These are phyloP conservation scores for Trametes pubescens DNA, from an alignment of 1,284 basidiomycete species.

Conservation along the genomic window DNA sequence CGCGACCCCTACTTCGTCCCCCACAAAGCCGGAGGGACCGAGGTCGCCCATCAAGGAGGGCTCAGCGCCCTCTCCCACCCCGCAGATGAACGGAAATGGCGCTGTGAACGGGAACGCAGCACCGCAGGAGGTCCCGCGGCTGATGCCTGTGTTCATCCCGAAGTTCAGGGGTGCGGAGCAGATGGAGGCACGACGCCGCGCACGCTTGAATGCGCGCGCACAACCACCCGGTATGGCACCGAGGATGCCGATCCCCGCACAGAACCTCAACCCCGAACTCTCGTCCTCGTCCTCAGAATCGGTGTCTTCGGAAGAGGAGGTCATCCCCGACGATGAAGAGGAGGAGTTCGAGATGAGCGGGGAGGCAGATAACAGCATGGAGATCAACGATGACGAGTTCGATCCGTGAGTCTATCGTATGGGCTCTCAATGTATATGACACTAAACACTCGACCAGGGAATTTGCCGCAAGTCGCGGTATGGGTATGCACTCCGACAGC, in stretches of 20 bases:
- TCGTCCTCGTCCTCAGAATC: conserved; percentile 53
- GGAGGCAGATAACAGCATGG: conserved; percentile 59
- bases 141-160: conserved; percentile 59
- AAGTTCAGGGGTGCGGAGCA: conserved; percentile 74
- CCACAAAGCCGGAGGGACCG: conserved; percentile 29
- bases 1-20: conserved; percentile 32
- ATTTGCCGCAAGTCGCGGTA: conserved; percentile 45
- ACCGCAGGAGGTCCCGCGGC: conserved; percentile 7
- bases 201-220: conserved; percentile 57
- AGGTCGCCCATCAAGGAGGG: conserved; percentile 30
- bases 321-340: conserved; percentile 56
- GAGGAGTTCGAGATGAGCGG: conserved; percentile 58
- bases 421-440: conserved; percentile 44
- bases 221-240: conserved; percentile 31
- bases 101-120: background rate
- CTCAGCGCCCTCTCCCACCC: conserved; percentile 11
- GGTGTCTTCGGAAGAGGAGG: conserved; percentile 52
- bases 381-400: conserved; percentile 73
- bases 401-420: conserved; percentile 66
- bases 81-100: conserved; percentile 27
- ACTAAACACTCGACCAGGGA: conserved; percentile 52
- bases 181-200: conserved; percentile 74
- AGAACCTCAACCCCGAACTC: conserved; percentile 54
- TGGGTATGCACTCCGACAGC: conserved; percentile 57
- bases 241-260: conserved; percentile 30